phyloP scores from a whole-genome alignment of 1,284 basidiomycete genomes.

The Somion occarium region DNA sequence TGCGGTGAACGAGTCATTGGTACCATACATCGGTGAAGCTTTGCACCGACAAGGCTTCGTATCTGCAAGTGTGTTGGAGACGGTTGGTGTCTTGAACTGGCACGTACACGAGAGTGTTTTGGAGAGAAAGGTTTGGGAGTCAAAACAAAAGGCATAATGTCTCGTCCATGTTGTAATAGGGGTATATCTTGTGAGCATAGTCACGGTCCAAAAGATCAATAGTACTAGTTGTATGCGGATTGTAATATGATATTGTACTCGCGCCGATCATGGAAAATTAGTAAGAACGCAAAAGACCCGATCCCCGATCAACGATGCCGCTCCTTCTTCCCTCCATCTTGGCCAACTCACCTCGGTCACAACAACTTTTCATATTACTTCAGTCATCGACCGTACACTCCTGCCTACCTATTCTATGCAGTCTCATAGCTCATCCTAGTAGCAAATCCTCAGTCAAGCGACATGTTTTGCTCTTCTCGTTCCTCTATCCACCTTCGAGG shows the following conservation, averaged over 20 bases:
- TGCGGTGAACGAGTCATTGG: conserved; percentile 44
- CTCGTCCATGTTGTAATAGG: too few relatives aligned
- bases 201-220: too few relatives aligned
- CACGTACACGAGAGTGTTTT: neutral
- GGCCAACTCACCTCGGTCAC: conserved; percentile 1
- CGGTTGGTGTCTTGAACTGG: conserved; percentile 7
- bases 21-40: conserved; percentile 43
- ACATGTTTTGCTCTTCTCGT: conserved; percentile 49
- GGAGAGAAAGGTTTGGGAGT: neutral
- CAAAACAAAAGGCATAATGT: neutral
- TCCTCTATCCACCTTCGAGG: conserved; percentile 52
- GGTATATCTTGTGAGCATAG: too few relatives aligned
- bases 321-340: conserved; percentile 8
- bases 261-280: neutral
- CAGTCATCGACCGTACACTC: conserved; percentile 66
- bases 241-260: too few relatives aligned
- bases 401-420: conserved; percentile 50
- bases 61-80: neutral
- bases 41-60: conserved; percentile 49
- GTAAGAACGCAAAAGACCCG: neutral
- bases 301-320: conserved; percentile 1
- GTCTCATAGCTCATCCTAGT: conserved; percentile 25
- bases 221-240: too few relatives aligned
- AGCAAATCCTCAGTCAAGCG: conserved; percentile 16
- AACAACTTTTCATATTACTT: conserved; percentile 49